These are phyloP conservation scores for Cystobasidiopsis lactophilus DNA, from an alignment of 768 basidiomycete genomes.

Conservation along the genomic window DNA sequence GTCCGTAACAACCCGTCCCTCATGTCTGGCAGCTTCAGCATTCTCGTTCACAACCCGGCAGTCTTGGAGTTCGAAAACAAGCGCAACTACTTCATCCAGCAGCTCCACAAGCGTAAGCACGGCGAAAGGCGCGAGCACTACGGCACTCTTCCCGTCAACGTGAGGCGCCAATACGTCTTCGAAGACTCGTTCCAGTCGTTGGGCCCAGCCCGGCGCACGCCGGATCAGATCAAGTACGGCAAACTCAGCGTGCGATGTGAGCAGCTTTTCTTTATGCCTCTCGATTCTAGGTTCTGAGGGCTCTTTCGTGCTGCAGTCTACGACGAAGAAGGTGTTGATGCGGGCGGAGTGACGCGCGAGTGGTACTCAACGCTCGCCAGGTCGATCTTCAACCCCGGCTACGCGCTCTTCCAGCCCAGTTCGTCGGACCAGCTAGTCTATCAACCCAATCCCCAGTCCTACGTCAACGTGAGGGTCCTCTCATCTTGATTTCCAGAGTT, in stretches of 20 bases:
- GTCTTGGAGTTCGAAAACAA: constrained; percentile 99
- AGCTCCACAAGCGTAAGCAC: constrained; percentile 62
- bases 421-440: constrained; percentile 86
- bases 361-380: constrained; percentile 64
- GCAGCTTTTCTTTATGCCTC: constrained; percentile 26
- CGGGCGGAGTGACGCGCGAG: constrained; percentile 74
- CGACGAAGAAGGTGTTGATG: constrained; percentile 94
- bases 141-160: constrained; percentile 62
- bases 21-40: constrained; percentile 93
- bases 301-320: constrained; percentile 27
- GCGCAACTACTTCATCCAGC: constrained; percentile 82
- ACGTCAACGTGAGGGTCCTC: not conserved
- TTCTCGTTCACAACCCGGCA: constrained; percentile 82
- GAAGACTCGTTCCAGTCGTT: constrained; percentile 91
- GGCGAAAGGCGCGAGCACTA: constrained; percentile 45
- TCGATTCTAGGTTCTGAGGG: not conserved
- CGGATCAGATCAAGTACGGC: constrained; percentile 92
- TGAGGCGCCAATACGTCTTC: constrained; percentile 60
- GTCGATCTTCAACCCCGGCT: constrained; percentile 98
- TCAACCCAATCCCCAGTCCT: constrained; percentile 37
- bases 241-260: constrained; percentile 71
- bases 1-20: constrained; percentile 93
- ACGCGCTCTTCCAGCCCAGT: constrained; percentile 93
- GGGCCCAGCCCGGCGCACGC: constrained; percentile 47
- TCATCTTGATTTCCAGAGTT: not conserved